A percentile compares a stretch with the other conserved stretches of the same genome.
Evolutionary conservation across 345 rosid species (phyloP).

Genomic region (Eucalyptus pumila): DNA sequence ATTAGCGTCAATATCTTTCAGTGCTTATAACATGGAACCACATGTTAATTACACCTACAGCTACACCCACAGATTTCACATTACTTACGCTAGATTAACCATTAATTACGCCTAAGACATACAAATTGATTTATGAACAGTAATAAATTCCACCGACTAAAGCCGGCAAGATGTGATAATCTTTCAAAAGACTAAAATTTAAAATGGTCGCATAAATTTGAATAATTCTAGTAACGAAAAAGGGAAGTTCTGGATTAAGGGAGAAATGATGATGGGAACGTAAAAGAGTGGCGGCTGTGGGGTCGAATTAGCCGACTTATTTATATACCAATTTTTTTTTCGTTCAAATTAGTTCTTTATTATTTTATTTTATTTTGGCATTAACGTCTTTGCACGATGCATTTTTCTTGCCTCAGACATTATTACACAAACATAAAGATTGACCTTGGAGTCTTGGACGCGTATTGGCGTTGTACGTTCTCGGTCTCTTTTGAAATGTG

Average conservation of each 20-base stretch:
- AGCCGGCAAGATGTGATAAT: neutral
- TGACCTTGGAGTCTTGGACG: neutral
- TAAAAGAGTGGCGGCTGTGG: neutral
- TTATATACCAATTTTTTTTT: neutral
- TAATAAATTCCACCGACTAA: neutral
- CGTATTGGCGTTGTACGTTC: neutral
- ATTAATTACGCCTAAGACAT: neutral
- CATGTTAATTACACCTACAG: neutral
- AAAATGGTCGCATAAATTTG: neutral
- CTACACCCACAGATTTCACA: neutral
- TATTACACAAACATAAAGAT: neutral
- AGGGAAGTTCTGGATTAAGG: neutral
- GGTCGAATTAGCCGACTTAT: neutral
- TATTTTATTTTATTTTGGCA: neutral
- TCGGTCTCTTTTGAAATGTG: neutral
- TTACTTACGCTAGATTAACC: neutral
- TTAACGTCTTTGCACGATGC: neutral
- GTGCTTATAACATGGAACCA: neutral
- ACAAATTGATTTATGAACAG: neutral
- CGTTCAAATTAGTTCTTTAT: neutral
- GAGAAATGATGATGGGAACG: neutral
- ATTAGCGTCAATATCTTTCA: neutral
- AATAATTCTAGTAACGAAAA: neutral
- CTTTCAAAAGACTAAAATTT: neutral
- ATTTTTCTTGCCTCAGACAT: neutral